These are phyloP conservation scores for Aureobasidium mangrovei DNA, from an alignment of 2,329 filamentous ascomycete genomes.

Conservation along the genomic window DNA sequence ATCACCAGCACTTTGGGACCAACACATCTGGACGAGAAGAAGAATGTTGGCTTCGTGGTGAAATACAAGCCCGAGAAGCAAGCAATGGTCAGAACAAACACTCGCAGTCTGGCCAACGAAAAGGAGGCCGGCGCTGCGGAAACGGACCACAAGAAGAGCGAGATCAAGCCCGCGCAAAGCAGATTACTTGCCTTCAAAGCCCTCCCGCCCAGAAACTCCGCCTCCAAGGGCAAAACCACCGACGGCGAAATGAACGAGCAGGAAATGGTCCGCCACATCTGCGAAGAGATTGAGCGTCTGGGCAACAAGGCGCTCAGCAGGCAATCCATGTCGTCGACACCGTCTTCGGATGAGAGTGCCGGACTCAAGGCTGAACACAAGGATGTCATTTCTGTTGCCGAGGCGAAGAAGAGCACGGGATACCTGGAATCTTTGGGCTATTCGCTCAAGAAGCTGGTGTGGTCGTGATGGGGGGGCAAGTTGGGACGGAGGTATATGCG, in stretches of 20 bases:
- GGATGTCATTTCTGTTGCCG: slow-evolving; percentile 73
- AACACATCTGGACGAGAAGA: slow-evolving; percentile 61
- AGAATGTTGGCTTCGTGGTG: slow-evolving; percentile 78
- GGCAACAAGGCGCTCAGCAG: slow-evolving; percentile 31
- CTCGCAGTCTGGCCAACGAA: slow-evolving; percentile 58
- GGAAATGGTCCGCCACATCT: slow-evolving; percentile 56
- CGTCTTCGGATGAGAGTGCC: not conserved
- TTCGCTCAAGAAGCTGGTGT: slow-evolving; percentile 87
- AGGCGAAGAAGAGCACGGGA: slow-evolving; percentile 80
- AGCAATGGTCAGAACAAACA: slow-evolving; percentile 73
- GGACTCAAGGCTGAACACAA: slow-evolving; percentile 41
- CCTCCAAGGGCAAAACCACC: slow-evolving; percentile 20
- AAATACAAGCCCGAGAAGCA: slow-evolving; percentile 63
- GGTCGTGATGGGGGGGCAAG: slow-evolving; percentile 44
- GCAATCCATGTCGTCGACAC: slow-evolving; percentile 14
- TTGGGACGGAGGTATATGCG: not conserved
- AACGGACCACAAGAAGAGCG: slow-evolving; percentile 27
- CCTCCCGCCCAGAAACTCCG: slow-evolving; percentile 40
- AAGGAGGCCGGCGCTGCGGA: slow-evolving; percentile 34
- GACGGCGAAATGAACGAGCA: slow-evolving; percentile 35
- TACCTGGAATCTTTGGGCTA: slow-evolving; percentile 81
- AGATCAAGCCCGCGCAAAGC: slow-evolving; percentile 13
- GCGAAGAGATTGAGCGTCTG: slow-evolving; percentile 66
- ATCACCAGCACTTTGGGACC: slow-evolving; percentile 79
- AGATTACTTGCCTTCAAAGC: slow-evolving; percentile 49